Conservation (phyloP, 2,329 filamentous ascomycete genomes). For the Metarhizium album region DNA sequence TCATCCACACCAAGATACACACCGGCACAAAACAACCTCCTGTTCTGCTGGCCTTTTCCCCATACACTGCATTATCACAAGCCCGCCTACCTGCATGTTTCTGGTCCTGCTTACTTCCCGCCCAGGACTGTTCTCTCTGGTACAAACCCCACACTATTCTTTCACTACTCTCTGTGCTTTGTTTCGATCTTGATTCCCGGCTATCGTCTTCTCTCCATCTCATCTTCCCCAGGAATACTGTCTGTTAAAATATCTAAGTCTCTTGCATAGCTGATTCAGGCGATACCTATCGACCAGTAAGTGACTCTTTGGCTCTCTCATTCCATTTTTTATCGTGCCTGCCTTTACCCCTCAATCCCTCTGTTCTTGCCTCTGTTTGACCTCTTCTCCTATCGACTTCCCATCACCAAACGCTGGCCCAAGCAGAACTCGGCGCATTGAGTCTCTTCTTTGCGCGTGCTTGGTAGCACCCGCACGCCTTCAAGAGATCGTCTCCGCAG, state of each 20-base stretch:
- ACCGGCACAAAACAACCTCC: not conserved
- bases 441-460: not conserved
- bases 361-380: not conserved
- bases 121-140: constrained; percentile 8
- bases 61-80: constrained; percentile 7
- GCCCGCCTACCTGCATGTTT: constrained; percentile 8
- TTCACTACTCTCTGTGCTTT: constrained; percentile 9
- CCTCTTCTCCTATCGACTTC: not conserved
- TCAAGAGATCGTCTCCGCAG: not conserved
- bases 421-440: not conserved
- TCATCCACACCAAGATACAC: not conserved
- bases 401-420: not conserved
- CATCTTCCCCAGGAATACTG: not conserved
- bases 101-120: not conserved
- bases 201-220: constrained; percentile 1
- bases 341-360: not conserved
- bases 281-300: constrained; percentile 52
- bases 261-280: constrained; percentile 43
- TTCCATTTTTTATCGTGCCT: constrained; percentile 4
- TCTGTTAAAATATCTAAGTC: constrained; percentile 28
- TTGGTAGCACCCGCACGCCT: not conserved
- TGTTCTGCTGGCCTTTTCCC: constrained; percentile 3
- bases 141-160: constrained; percentile 15
- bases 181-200: not conserved
- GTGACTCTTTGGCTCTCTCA: constrained; percentile 19